A percentile compares a stretch with the other conserved stretches of the same genome.
Conservation (phyloP, 306 rosid genomes). For the Datisca glomerata region DNA sequence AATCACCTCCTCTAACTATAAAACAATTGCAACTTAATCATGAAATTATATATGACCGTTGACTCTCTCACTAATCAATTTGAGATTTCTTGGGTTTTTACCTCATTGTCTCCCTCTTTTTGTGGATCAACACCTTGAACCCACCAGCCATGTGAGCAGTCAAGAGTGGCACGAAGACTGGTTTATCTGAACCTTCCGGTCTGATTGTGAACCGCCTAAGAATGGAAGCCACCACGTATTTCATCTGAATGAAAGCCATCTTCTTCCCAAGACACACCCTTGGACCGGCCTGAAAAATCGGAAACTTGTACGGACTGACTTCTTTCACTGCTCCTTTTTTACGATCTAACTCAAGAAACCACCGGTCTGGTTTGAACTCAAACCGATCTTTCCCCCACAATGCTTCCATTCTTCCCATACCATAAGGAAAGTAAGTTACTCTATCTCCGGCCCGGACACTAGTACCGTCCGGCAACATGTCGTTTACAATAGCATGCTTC, state of each 20-base stretch:
- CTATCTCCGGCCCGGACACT: conserved; percentile 47
- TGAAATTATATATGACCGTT: no score
- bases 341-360: no score
- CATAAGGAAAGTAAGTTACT: conserved; percentile 71
- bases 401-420: conserved; percentile 84
- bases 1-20: no score
- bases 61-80: no score
- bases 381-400: conserved; percentile 54
- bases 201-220: conserved; percentile 37
- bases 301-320: conserved; percentile 46
- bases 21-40: no score
- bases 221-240: conserved; percentile 52
- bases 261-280: conserved; percentile 78
- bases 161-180: conserved; percentile 59
- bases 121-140: conserved; percentile 35
- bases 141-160: conserved; percentile 92
- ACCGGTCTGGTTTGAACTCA: conserved; percentile 62
- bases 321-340: conserved; percentile 17
- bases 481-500: conserved; percentile 38
- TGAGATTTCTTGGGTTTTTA: no score
- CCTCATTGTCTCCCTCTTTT: no score
- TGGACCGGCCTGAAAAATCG: conserved; percentile 80
- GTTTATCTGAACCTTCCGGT: conserved; percentile 21
- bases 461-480: conserved; percentile 68
- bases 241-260: conserved; percentile 86